Percentiles rank a stretch among this genome's conserved stretches.
These are phyloP conservation scores for Suillus plorans DNA, from an alignment of 768 basidiomycete genomes.

Conservation along the genomic window DNA sequence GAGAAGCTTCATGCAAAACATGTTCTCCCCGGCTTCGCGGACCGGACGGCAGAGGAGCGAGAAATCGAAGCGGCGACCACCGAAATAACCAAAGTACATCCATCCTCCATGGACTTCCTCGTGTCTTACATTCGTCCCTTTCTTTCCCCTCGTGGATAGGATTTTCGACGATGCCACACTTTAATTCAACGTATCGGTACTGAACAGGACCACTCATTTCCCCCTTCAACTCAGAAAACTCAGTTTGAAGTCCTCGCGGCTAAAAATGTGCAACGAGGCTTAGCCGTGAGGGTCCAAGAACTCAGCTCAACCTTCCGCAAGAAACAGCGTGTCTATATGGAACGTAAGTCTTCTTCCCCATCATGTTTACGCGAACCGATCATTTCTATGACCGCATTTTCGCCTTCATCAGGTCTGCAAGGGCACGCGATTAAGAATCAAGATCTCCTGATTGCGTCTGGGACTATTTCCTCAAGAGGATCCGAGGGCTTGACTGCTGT, in stretches of 20 bases:
- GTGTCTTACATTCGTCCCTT: slow-evolving; percentile 15
- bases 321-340: slow-evolving; percentile 98
- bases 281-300: slow-evolving; percentile 96
- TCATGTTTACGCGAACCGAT: slow-evolving; percentile 11
- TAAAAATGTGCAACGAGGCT: slow-evolving; percentile 91
- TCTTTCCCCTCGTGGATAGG: slow-evolving; percentile 24
- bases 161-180: slow-evolving; percentile 40
- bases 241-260: slow-evolving; percentile 65
- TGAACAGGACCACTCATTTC: slow-evolving; percentile 60
- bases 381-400: slow-evolving; percentile 13
- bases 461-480: slow-evolving; percentile 77
- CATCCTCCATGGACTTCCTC: slow-evolving; percentile 13
- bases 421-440: slow-evolving; percentile 98
- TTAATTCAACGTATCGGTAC: slow-evolving; percentile 71
- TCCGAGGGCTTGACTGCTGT: slow-evolving; percentile 81
- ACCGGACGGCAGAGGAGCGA: slow-evolving; percentile 89
- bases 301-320: slow-evolving; percentile 90
- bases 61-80: slow-evolving; percentile 87
- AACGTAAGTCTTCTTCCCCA: slow-evolving; percentile 65
- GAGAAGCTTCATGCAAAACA: slow-evolving; percentile 98
- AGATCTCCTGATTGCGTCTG: slow-evolving; percentile 89
- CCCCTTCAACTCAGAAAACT: slow-evolving; percentile 46
- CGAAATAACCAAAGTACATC: slow-evolving; percentile 81
- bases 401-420: slow-evolving; percentile 67
- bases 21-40: slow-evolving; percentile 93